Percentiles rank a stretch among this genome's conserved stretches.
phyloP scores from a whole-genome alignment of 176 grass and related monocot species.

The Poa annua region DNA sequence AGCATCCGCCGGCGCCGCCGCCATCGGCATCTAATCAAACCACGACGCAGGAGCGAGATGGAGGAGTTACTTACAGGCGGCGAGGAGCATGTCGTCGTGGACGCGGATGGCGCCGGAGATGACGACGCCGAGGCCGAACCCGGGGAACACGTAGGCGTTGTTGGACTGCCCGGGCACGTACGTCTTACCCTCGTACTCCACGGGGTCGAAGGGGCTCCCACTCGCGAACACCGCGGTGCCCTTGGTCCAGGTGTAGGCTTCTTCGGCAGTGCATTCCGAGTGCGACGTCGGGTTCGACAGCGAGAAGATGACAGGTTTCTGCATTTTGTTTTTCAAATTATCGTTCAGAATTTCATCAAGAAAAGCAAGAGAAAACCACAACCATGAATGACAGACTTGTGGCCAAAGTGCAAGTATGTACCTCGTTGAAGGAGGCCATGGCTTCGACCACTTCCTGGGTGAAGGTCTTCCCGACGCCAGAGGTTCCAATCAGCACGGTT shows the following conservation, averaged over 20 bases:
- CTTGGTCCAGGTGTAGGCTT: conserved; percentile 85
- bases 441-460: conserved; percentile 83
- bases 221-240: conserved; percentile 88
- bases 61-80: conserved; percentile 59
- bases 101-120: conserved; percentile 90
- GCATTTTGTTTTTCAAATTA: conserved; percentile 7
- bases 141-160: conserved; percentile 96
- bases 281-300: conserved; percentile 97
- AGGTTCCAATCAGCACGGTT: conserved; percentile 94
- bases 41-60: no score
- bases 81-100: conserved; percentile 92
- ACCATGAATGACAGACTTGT: neutral
- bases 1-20: no score
- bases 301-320: conserved; percentile 82
- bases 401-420: neutral
- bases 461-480: conserved; percentile 85
- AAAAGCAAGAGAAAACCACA: neutral
- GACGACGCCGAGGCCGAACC: conserved; percentile 89
- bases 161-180: conserved; percentile 79
- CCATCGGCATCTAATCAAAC: no score
- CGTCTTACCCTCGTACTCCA: conserved; percentile 74
- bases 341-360: neutral
- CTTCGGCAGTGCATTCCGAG: conserved; percentile 93
- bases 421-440: conserved; percentile 86
- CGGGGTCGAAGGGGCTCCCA: conserved; percentile 84